Evolutionary conservation across 179 eudicot genomes (phyloP), one percentile per base, ranked within the genome.

Genomic region (Sideroxylon spinosum): DNA sequence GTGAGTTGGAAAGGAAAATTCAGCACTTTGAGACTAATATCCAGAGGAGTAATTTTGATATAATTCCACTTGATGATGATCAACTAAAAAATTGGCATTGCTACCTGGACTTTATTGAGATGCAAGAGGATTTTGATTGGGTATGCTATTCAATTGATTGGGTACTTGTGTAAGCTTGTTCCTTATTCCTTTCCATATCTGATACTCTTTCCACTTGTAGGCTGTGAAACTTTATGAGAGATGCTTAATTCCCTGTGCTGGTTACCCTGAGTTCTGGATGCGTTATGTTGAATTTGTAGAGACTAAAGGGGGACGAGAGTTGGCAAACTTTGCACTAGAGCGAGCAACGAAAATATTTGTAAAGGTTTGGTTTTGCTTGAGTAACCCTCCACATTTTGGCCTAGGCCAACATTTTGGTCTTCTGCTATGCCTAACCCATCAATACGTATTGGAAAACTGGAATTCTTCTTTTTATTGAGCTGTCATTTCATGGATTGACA

Each of bases 191-290:
- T 37, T 55, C 28, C 10, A 46, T 52, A 20, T 71, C 44, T 55
- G 19, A 77, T 60, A 75, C 32, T 59, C 52, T 26, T 77, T 82
- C 76, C 73, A 68, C 71, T 79, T 81, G 73, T 87, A 95, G 98
- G 93, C 87, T 55, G 89, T 95, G 80, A 91, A 89, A 79, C 87
- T 95, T 46, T 90, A 93, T 84, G 98, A 95, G 81, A 90, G 95
- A 85, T 95, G 98, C 88, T 86, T 95, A 81, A 86, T 93, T 59
- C 82, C 97, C 66, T 93, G 98, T 86, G 97, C 97, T 71, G 80
- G 66, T 82, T 95, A 91, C 81, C 90, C 97, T 46, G 97, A 91
- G 81, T 95, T 93, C 75, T 95, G 98, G 98, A 91, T 93, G 90
- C 98, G 97, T 44, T 95, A 95, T 86, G 97, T 91, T 76, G 91